Evolutionary conservation across 495 filamentous ascomycete species (phyloP).

Genomic region (Arthonia radiata): DNA sequence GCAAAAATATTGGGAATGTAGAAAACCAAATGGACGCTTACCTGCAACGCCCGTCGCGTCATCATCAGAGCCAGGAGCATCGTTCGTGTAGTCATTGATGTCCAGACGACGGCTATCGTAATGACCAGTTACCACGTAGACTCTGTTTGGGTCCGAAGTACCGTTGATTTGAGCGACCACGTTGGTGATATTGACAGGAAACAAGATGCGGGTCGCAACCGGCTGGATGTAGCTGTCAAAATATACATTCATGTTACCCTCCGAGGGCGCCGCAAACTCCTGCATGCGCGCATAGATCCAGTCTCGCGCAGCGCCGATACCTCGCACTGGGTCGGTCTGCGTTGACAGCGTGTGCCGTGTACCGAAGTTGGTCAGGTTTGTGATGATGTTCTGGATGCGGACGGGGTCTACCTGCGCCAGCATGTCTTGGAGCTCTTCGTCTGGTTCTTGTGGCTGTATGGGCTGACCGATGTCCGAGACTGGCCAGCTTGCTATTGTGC

Average conservation of each 20-base stretch:
- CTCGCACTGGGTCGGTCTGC: slow-evolving; percentile 19
- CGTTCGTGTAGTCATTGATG: slow-evolving; percentile 20
- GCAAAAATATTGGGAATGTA: slow-evolving; percentile 1
- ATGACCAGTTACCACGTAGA: slow-evolving; percentile 26
- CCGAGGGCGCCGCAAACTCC: slow-evolving; percentile 12
- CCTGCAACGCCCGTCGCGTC: slow-evolving; percentile 18
- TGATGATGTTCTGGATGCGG: slow-evolving; percentile 20
- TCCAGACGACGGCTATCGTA: slow-evolving; percentile 26
- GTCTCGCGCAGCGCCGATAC: slow-evolving; percentile 28
- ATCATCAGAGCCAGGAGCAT: slow-evolving; percentile 29
- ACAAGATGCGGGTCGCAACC: slow-evolving; percentile 17
- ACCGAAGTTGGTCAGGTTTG: slow-evolving; percentile 24
- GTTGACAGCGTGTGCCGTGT: slow-evolving; percentile 25
- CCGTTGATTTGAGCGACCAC: slow-evolving; percentile 25
- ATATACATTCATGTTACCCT: slow-evolving; percentile 19
- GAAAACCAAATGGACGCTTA: slow-evolving; percentile 3
- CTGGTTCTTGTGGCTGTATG: slow-evolving; percentile 20
- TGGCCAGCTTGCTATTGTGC: no score
- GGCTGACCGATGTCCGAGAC: slow-evolving; percentile 11
- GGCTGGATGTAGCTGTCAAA: slow-evolving; percentile 20
- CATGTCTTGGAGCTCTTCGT: slow-evolving; percentile 17
- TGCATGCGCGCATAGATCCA: slow-evolving; percentile 23
- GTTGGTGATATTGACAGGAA: slow-evolving; percentile 22
- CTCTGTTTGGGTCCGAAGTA: slow-evolving; percentile 17
- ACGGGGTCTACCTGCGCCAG: slow-evolving; percentile 17